Evolutionary conservation across 768 basidiomycete species (phyloP).

Genomic region (Lactarius pseudohatsudake): DNA sequence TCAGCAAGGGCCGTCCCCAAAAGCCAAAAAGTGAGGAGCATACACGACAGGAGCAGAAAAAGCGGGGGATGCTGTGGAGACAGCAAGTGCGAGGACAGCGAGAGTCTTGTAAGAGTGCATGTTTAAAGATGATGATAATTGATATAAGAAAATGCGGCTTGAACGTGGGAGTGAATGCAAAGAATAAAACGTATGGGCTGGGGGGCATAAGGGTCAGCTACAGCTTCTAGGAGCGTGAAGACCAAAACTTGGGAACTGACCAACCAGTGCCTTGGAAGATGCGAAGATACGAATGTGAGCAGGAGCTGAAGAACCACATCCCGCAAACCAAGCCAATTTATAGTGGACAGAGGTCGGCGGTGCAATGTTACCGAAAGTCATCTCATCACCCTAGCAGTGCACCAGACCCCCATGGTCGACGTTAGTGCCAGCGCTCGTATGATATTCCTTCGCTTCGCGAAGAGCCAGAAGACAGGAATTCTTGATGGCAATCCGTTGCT

Average conservation of each 20-base stretch:
- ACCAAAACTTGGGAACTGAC: neutral
- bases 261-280: constrained; percentile 19
- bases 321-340: neutral
- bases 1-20: neutral
- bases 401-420: too few relatives aligned
- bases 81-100: constrained; percentile 7
- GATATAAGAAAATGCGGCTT: neutral
- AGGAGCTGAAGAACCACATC: neutral
- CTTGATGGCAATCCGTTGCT: too few relatives aligned
- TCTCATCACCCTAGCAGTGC: neutral
- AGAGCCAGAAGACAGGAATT: too few relatives aligned
- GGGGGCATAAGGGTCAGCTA: neutral
- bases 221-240: neutral
- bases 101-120: constrained; percentile 10
- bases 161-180: constrained; percentile 1
- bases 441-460: too few relatives aligned
- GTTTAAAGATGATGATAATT: neutral
- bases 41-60: neutral
- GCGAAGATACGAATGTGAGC: constrained; percentile 1
- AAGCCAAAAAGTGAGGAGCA: neutral
- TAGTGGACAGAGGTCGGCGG: neutral
- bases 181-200: constrained; percentile 2
- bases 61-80: neutral
- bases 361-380: neutral
- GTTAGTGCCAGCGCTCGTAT: too few relatives aligned